These are phyloP conservation scores for Pholiota adiposa DNA, from an alignment of 1,284 basidiomycete genomes.

Conservation along the genomic window DNA sequence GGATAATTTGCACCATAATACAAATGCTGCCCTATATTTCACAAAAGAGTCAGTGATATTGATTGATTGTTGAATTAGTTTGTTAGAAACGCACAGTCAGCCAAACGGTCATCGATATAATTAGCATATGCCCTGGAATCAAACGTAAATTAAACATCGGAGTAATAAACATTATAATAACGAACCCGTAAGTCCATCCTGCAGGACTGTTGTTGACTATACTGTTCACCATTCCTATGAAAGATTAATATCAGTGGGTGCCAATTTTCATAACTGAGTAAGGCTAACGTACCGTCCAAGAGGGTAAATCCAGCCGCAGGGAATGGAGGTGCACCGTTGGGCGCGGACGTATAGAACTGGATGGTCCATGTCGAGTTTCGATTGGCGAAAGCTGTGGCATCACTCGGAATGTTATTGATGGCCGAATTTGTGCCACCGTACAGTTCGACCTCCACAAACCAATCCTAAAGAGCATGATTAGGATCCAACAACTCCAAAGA, in stretches of 20 bases:
- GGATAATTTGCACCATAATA: constrained; percentile 32
- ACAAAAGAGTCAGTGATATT: not conserved
- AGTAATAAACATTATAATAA: not conserved
- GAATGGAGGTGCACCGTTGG: constrained; percentile 34
- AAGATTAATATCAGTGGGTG: not conserved
- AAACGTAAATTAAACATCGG: not conserved
- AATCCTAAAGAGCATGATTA: constrained; percentile 21
- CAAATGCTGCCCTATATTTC: constrained; percentile 28
- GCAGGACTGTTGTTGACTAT: constrained; percentile 17
- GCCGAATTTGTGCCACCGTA: constrained; percentile 42
- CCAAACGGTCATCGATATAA: constrained; percentile 18
- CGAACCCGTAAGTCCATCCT: constrained; percentile 20
- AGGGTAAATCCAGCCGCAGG: constrained; percentile 38
- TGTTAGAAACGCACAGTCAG: constrained; percentile 11
- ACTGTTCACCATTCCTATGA: constrained; percentile 17
- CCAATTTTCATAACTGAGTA: not conserved
- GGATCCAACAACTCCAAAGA: not conserved
- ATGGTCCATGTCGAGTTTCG: constrained; percentile 40
- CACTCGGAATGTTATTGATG: constrained; percentile 37
- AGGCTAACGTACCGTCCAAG: constrained; percentile 32
- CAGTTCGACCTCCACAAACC: constrained; percentile 34
- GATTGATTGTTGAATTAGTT: not conserved
- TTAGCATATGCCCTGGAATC: constrained; percentile 18
- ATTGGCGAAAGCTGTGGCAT: constrained; percentile 41
- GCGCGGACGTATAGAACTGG: constrained; percentile 41